Evolutionary conservation across 306 rosid genomes (phyloP).

Genomic region (Ormosia semicastrata): DNA sequence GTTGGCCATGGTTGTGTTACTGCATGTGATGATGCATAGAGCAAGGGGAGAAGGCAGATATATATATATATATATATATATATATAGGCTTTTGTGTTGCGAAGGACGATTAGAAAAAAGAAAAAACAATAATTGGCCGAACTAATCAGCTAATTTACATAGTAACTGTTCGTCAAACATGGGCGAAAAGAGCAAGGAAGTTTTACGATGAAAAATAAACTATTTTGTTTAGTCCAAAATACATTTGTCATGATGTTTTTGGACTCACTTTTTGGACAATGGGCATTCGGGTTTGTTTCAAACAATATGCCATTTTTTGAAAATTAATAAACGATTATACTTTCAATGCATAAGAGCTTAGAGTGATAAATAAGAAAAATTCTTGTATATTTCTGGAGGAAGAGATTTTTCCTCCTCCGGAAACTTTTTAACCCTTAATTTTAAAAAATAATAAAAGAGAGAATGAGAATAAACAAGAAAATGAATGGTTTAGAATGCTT

Average conservation of each 20-base stretch:
- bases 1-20: slow-evolving; percentile 16
- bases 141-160: neutral
- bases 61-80: slow-evolving; percentile 24
- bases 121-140: neutral
- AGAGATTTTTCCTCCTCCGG: too few species aligned
- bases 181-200: neutral
- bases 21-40: neutral
- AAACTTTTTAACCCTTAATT: too few species aligned
- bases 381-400: too few species aligned
- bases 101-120: neutral
- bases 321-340: neutral
- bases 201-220: neutral
- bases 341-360: too few species aligned
- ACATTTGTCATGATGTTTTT: neutral
- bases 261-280: neutral
- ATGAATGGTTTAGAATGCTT: too few species aligned
- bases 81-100: neutral
- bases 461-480: too few species aligned
- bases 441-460: too few species aligned
- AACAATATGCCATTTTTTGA: neutral
- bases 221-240: neutral
- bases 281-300: neutral
- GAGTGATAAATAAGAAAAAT: too few species aligned
- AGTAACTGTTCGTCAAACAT: neutral
- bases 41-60: neutral